Evolutionary conservation across 2,329 filamentous ascomycete genomes (phyloP).

Genomic region (Aschersonia sp.): DNA sequence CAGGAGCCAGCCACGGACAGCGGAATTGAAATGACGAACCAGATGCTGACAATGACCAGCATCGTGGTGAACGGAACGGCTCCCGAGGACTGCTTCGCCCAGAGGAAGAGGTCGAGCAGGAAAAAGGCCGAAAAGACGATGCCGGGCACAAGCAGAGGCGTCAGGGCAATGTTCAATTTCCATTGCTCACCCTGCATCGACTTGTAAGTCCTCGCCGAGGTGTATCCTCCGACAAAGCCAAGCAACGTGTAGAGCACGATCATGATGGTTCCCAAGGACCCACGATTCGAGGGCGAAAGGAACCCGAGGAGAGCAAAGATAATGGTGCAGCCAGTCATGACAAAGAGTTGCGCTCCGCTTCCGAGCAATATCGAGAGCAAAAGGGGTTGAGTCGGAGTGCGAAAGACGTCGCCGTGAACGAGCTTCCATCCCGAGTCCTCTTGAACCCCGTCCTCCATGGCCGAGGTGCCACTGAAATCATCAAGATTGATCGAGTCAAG

Average conservation of each 20-base stretch:
- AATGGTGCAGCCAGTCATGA: conserved; percentile 93
- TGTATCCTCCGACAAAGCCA: conserved; percentile 83
- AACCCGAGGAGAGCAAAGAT: conserved; percentile 87
- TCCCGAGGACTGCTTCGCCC: conserved; percentile 82
- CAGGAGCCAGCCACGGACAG: conserved; percentile 82
- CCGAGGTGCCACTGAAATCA: conserved; percentile 67
- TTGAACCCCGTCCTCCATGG: conserved; percentile 80
- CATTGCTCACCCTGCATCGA: conserved; percentile 81
- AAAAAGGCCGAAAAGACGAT: conserved; percentile 84
- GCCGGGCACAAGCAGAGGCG: conserved; percentile 71
- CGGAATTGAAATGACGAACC: conserved; percentile 93
- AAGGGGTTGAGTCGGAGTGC: conserved; percentile 68
- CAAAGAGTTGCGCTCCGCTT: conserved; percentile 90
- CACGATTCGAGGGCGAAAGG: conserved; percentile 87
- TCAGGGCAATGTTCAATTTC: conserved; percentile 86
- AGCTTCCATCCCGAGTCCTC: conserved; percentile 98
- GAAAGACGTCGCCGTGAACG: conserved; percentile 94
- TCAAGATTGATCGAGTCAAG: conserved; percentile 84
- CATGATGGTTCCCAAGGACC: conserved; percentile 84
- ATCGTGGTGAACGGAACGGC: conserved; percentile 95
- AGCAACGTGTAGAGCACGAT: conserved; percentile 87
- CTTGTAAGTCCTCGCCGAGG: conserved; percentile 86
- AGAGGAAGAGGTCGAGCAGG: conserved; percentile 88
- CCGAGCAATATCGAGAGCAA: conserved; percentile 78
- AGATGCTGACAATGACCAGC: conserved; percentile 83